Percentiles rank a stretch among this genome's conserved stretches.
Conservation (phyloP, 2,329 filamentous ascomycete species). For the Neofusicoccum sp. region DNA sequence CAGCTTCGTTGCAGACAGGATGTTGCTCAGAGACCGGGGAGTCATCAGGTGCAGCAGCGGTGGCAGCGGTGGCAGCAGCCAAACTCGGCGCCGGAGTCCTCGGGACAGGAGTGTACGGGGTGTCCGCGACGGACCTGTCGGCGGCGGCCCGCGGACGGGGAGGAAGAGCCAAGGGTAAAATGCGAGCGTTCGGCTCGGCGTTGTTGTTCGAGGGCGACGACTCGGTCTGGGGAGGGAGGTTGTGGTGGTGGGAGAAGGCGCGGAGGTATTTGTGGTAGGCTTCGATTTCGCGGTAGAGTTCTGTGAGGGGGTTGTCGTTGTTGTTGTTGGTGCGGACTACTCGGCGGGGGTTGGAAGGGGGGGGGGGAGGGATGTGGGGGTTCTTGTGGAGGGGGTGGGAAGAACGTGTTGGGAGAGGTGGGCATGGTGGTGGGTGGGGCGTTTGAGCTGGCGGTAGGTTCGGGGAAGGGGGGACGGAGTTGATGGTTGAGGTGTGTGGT, state of each 20-base stretch:
- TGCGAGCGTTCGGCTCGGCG: background rate
- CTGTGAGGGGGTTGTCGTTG: background rate
- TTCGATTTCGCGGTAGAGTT: background rate
- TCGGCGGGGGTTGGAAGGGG: background rate
- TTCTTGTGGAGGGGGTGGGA: background rate
- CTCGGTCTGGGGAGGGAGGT: background rate
- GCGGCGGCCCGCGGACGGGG: background rate
- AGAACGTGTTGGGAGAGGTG: background rate
- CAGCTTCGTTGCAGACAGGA: too few species aligned
- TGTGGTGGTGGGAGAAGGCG: background rate
- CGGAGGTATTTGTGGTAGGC: background rate
- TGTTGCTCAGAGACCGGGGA: background rate
- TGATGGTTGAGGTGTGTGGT: too few species aligned
- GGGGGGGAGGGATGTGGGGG: background rate
- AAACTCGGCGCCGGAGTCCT: background rate
- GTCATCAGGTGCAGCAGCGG: background rate
- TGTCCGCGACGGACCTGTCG: background rate
- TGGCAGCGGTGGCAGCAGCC: background rate
- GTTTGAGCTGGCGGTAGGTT: background rate
- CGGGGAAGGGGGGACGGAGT: background rate
- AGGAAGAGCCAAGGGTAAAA: background rate
- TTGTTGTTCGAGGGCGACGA: background rate
- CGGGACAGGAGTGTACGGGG: background rate
- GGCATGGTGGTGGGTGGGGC: background rate
- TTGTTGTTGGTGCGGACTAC: background rate